Percentiles rank a stretch among this genome's conserved stretches.
Conservation (phyloP, 1,284 basidiomycete species). For the Schizophyllum commune region DNA sequence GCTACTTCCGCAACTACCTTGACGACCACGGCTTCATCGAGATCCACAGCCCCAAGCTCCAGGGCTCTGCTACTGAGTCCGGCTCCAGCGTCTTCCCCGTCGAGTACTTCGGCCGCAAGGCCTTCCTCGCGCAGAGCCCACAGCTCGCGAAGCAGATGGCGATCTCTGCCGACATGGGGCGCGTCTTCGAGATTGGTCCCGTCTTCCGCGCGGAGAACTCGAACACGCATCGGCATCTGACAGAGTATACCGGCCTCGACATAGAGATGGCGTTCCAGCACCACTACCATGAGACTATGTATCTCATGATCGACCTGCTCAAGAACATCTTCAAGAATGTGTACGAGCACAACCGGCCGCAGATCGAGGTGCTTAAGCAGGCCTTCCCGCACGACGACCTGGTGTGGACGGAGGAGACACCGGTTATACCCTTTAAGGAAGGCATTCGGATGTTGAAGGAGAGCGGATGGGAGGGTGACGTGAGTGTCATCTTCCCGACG, state of each 20-base stretch:
- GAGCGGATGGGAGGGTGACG: constrained; percentile 82
- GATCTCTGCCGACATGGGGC: constrained; percentile 96
- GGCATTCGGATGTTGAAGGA: constrained; percentile 55
- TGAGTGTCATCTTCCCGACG: constrained; percentile 28
- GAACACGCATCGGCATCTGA: constrained; percentile 96
- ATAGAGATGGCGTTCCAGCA: constrained; percentile 98
- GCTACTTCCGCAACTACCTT: constrained; percentile 86
- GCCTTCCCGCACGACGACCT: constrained; percentile 93
- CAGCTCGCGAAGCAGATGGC: constrained; percentile 99
- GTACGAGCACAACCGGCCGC: constrained; percentile 68
- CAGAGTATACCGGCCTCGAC: constrained; percentile 98
- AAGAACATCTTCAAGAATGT: constrained; percentile 82
- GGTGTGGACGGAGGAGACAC: constrained; percentile 81
- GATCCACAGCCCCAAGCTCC: constrained; percentile 98
- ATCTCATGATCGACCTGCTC: constrained; percentile 79
- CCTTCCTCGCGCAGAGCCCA: constrained; percentile 93
- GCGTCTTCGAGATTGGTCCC: constrained; percentile 94
- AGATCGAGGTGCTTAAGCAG: constrained; percentile 74
- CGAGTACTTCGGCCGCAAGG: constrained; percentile 92
- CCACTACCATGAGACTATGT: constrained; percentile 95
- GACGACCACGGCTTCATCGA: constrained; percentile 77
- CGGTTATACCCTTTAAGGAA: constrained; percentile 76
- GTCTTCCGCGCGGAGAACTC: constrained; percentile 99
- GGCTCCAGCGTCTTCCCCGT: constrained; percentile 98
- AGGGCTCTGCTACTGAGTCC: constrained; percentile 94